Conservation (phyloP, 352 stramenopile species). For the Paralagenidium karlingii region DNA sequence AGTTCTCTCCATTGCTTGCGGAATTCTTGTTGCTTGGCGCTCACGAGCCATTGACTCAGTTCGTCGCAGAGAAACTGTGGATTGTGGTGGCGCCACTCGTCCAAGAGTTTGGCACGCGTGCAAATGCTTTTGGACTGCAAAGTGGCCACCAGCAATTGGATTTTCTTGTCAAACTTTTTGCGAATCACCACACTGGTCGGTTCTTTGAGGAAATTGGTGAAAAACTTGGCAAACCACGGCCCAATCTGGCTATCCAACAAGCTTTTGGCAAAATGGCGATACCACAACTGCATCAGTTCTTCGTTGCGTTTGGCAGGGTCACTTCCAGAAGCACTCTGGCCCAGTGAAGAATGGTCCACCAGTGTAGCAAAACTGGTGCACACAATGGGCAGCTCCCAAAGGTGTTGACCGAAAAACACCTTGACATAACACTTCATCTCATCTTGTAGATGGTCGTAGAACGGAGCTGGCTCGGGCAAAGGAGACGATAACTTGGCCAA, state of each 20-base stretch:
- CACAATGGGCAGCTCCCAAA: slow-evolving; percentile 48
- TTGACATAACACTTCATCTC: slow-evolving; percentile 71
- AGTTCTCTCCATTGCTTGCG: no score
- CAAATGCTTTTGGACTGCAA: slow-evolving; percentile 17
- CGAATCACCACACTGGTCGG: slow-evolving; percentile 86
- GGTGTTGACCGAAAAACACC: slow-evolving; percentile 54
- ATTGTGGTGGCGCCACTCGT: slow-evolving; percentile 3
- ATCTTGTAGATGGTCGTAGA: slow-evolving; percentile 39
- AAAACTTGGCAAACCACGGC: slow-evolving; percentile 60
- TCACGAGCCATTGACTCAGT: slow-evolving; percentile 3
- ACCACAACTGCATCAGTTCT: slow-evolving; percentile 9
- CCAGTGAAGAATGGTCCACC: neutral
- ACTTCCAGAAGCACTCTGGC: neutral
- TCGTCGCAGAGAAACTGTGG: slow-evolving; percentile 2
- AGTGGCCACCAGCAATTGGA: slow-evolving; percentile 56
- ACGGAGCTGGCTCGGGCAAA: slow-evolving; percentile 42
- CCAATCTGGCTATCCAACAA: slow-evolving; percentile 60
- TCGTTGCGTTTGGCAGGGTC: slow-evolving; percentile 1
- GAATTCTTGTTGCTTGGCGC: no score
- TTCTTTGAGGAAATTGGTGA: slow-evolving; percentile 82
- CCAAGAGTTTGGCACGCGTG: neutral
- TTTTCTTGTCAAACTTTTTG: slow-evolving; percentile 83
- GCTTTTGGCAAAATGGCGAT: slow-evolving; percentile 78
- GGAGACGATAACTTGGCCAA: slow-evolving; percentile 55
- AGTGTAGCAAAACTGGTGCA: slow-evolving; percentile 29